Base-by-base conservation (phyloP, 768 basidiomycete genomes). In the Rhodotorula babjevae region DNA sequence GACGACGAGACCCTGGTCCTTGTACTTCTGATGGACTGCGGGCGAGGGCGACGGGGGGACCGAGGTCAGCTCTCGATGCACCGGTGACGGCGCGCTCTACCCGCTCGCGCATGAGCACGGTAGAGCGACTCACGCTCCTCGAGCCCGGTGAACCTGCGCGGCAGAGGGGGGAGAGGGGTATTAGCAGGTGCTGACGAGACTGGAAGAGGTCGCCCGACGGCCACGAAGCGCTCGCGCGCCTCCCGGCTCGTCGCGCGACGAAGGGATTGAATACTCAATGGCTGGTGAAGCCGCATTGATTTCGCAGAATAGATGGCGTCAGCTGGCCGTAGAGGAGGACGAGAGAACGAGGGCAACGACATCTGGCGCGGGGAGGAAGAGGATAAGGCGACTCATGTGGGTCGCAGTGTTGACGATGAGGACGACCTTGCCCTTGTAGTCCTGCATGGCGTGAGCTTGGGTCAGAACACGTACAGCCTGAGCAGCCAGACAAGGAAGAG, bases 1-100 rank as follows among this genome's bases (percentile, higher is more conserved):
- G 67, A 96, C 86, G 62, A 88, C 85, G 58, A 95, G 84, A 12
- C 85, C 90, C 67, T 85, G 82, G 63, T 88, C 88, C 79, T 89
- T 88, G 84, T 92, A 90, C 79, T 90, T 90, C 66, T 92, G 85
- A 80, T 94, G 86, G 2, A 75, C 64, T 63, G 56, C 33, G 36
- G 40, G 5, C 11, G 19, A 31, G 19, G 63, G 19, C 16, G 29
- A 53, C 25, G 29, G 1, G 36, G 21, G 36, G 16, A 18, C 14
- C n/a, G 9, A 49, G 47, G 25, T 19, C 9, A 49, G 19, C 1
- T 9, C 16, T 7, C 18, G 15, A 10, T 19, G 14, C 33, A 44
- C 31, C 19, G 40, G 7, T 36, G 49, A 58, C 44, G 44, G 25
- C 15, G 16, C 31, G 25, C 12, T 27, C n/a, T n/a, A n/a, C n/a